Conservation (phyloP, 163 green algal species). For the Scenedesmus sp. region DNA sequence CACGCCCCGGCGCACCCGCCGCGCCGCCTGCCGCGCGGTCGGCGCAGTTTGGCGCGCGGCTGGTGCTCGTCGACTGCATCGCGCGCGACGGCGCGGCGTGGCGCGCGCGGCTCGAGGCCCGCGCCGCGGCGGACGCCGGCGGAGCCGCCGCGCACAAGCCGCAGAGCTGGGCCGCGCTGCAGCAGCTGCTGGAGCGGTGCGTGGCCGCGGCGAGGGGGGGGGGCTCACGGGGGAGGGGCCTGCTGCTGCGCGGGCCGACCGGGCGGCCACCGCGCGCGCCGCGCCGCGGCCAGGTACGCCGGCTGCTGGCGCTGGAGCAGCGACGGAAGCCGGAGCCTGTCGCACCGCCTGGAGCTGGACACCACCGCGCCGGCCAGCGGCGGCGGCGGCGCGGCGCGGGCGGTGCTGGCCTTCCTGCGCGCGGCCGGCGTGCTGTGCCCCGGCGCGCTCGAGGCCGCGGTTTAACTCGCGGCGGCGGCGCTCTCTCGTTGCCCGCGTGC, state of each 20-base stretch:
- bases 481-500: too few species aligned
- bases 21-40: too few species aligned
- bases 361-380: background rate
- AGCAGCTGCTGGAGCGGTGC: constrained; percentile 49
- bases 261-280: too few species aligned
- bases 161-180: constrained; percentile 47
- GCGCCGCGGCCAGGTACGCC: constrained; percentile 20
- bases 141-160: constrained; percentile 45
- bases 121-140: background rate
- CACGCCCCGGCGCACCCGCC: too few species aligned
- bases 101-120: constrained; percentile 42
- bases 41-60: constrained; percentile 16
- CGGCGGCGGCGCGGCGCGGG: background rate
- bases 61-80: constrained; percentile 53
- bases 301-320: constrained; percentile 20
- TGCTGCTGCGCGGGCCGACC: background rate
- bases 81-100: constrained; percentile 33
- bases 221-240: too few species aligned
- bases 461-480: too few species aligned
- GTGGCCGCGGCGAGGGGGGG: too few species aligned
- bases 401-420: constrained; percentile 11
- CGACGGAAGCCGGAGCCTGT: constrained; percentile 12
- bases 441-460: too few species aligned
- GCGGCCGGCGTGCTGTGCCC: too few species aligned
- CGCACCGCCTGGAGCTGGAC: constrained; percentile 17